These are phyloP conservation scores for Secale cereale DNA, from an alignment of 176 grass and related monocot species.

Conservation along the genomic window DNA sequence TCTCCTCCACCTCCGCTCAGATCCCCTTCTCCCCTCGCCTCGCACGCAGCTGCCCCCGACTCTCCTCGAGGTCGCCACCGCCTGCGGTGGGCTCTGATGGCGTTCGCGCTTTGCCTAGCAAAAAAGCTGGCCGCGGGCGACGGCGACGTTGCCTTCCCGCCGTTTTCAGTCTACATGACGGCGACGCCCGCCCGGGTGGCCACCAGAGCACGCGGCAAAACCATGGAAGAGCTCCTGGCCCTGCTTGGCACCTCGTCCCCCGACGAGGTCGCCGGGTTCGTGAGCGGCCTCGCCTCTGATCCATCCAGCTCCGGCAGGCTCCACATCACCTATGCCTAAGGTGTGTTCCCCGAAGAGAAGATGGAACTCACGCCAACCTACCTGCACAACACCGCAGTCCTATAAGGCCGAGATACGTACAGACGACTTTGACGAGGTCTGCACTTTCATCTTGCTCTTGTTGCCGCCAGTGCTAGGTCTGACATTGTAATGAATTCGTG, in stretches of 20 bases:
- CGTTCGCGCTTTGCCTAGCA: not conserved
- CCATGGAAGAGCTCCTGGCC: slow-evolving; percentile 5
- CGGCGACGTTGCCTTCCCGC: slow-evolving; percentile 27
- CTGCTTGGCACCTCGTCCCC: not conserved
- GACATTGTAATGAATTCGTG: too few species aligned
- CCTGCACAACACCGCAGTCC: not conserved
- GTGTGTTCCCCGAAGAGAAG: slow-evolving; percentile 9
- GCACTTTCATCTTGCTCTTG: too few species aligned
- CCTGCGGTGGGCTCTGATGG: not conserved
- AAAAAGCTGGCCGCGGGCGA: not conserved
- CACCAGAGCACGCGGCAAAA: not conserved
- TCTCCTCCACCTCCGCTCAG: too few species aligned
- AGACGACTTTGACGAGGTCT: slow-evolving; percentile 1
- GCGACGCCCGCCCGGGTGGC: not conserved
- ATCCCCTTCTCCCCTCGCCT: too few species aligned
- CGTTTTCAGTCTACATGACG: slow-evolving; percentile 18
- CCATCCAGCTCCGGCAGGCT: not conserved
- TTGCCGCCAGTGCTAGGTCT: too few species aligned
- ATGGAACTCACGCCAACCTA: slow-evolving; percentile 11
- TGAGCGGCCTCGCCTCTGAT: not conserved
- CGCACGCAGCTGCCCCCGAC: too few species aligned
- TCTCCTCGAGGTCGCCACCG: not conserved
- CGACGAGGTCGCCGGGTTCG: not conserved
- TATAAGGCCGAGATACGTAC: not conserved
- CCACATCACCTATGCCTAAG: slow-evolving; percentile 7